These are phyloP conservation scores for Apiotrichum gamsii DNA, from an alignment of 1,284 basidiomycete genomes.

Conservation along the genomic window DNA sequence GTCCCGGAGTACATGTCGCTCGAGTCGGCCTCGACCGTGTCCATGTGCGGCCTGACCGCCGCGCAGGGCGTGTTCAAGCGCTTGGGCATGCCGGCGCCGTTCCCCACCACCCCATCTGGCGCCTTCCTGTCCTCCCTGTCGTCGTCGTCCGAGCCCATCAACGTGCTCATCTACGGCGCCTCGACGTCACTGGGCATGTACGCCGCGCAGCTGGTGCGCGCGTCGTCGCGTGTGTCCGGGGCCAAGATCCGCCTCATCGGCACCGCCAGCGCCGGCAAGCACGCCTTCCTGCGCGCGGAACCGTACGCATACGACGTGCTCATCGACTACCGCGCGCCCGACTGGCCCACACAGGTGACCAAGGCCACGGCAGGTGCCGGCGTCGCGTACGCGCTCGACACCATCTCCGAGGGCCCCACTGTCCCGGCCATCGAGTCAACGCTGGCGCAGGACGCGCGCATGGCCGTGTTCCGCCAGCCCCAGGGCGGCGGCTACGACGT, in stretches of 20 bases:
- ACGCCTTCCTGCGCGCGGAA: background rate
- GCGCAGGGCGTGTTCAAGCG: slow-evolving; percentile 12
- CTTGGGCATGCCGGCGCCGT: slow-evolving; percentile 1
- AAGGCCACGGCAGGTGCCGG: background rate
- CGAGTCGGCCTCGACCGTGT: slow-evolving; percentile 1
- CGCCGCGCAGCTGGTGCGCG: slow-evolving; percentile 6
- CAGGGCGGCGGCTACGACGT: background rate
- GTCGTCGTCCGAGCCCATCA: background rate
- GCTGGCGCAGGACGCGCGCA: background rate
- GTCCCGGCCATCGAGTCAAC: background rate
- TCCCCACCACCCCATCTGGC: background rate
- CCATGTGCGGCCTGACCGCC: slow-evolving; percentile 13
- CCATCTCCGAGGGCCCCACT: slow-evolving; percentile 9
- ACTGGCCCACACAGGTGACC: slow-evolving; percentile 2
- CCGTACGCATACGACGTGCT: slow-evolving; percentile 4
- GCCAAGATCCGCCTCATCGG: background rate
- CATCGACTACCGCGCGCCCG: slow-evolving; percentile 7
- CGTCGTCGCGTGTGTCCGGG: background rate
- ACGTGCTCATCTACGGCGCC: slow-evolving; percentile 10
- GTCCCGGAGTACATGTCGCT: background rate
- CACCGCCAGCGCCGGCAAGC: background rate
- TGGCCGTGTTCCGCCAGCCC: slow-evolving; percentile 2
- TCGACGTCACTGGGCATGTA: slow-evolving; percentile 11
- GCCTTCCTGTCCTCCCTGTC: too few relatives aligned
- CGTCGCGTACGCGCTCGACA: slow-evolving; percentile 7